Evolutionary conservation across 768 basidiomycete species (phyloP).

Genomic region (Tricholoma saponaceum): DNA sequence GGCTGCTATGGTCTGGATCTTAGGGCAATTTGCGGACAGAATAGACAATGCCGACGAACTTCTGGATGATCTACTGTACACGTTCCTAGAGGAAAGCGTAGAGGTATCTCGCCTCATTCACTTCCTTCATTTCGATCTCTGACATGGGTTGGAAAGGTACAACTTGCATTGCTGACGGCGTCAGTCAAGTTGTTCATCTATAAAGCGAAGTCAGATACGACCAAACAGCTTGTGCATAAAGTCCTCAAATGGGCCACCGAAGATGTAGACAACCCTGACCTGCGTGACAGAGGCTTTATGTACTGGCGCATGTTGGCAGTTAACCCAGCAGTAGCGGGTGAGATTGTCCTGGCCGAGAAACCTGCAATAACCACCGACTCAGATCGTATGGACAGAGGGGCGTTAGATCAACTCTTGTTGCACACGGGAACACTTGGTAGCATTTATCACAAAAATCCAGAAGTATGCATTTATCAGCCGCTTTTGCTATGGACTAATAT

Average conservation of each 20-base stretch:
- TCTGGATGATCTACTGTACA: conserved; percentile 85
- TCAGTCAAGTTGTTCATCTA: conserved; percentile 95
- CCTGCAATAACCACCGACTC: conserved; percentile 98
- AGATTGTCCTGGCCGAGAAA: conserved; percentile 90
- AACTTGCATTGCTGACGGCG: conserved; percentile 91
- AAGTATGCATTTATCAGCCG: conserved; percentile 42
- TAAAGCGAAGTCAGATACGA: conserved; percentile 75
- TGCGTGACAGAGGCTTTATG: conserved; percentile 97
- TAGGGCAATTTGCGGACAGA: conserved; percentile 92
- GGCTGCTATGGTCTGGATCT: conserved; percentile 96
- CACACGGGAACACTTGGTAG: conserved; percentile 93
- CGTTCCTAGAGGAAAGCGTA: conserved; percentile 88
- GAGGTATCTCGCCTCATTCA: conserved; percentile 56
- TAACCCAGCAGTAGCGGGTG: conserved; percentile 82
- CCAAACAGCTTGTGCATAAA: conserved; percentile 89
- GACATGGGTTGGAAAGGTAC: conserved; percentile 55
- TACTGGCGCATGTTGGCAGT: conserved; percentile 98
- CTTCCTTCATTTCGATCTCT: neutral
- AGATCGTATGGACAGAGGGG: conserved; percentile 94
- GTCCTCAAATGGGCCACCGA: conserved; percentile 97
- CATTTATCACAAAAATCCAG: conserved; percentile 97
- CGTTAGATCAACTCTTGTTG: conserved; percentile 89
- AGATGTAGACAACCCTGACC: conserved; percentile 96
- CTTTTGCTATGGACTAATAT: neutral
- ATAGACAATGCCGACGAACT: conserved; percentile 97